phyloP scores from a whole-genome alignment of 495 filamentous ascomycete species.

The Podospora pseudopauciseta region DNA sequence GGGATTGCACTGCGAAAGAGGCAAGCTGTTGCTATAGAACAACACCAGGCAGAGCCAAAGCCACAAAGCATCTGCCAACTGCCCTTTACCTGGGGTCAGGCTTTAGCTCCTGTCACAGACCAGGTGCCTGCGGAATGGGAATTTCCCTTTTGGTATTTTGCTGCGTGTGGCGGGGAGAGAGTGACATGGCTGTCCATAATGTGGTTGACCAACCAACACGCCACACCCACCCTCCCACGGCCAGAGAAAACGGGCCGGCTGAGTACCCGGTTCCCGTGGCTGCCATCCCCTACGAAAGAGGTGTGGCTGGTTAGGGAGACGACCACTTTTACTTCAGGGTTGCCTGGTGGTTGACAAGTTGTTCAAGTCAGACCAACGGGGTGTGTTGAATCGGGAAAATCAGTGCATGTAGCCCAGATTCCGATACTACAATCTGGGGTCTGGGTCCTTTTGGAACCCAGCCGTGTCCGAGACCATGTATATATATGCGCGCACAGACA shows the following conservation, averaged over 20 bases:
- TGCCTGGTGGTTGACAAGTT: no score
- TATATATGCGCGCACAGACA: no score
- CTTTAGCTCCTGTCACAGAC: not conserved
- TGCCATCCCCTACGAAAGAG: not conserved
- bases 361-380: no score
- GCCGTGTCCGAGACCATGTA: no score
- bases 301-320: not conserved
- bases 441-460: no score
- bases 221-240: not conserved
- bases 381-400: no score
- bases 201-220: not conserved
- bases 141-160: not conserved
- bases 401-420: no score
- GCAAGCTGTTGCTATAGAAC: not conserved
- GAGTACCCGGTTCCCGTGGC: not conserved
- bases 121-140: not conserved
- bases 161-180: not conserved
- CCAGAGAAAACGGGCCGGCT: not conserved
- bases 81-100: not conserved
- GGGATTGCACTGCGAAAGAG: no score
- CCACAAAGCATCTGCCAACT: not conserved
- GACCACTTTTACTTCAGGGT: no score
- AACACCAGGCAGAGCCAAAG: not conserved
- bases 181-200: not conserved
- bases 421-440: no score